These are phyloP conservation scores for Coleophoma cylindrospora DNA, from an alignment of 2,329 filamentous ascomycete genomes.

Conservation along the genomic window DNA sequence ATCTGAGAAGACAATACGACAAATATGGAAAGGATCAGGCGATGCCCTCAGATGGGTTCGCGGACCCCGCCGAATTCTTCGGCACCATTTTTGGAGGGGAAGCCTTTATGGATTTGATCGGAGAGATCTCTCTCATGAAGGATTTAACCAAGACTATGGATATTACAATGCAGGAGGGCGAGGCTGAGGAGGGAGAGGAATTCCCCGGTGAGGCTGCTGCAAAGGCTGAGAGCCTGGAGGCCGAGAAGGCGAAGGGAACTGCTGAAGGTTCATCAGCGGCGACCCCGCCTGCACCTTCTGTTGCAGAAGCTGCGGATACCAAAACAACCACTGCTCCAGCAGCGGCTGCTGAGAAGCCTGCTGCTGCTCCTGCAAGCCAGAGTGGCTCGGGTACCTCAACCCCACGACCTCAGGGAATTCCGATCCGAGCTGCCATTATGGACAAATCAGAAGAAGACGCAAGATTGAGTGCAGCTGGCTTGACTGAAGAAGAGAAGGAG, in stretches of 20 bases:
- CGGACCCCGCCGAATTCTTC: constrained; percentile 96
- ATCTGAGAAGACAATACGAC: constrained; percentile 89
- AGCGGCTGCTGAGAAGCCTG: constrained; percentile 12
- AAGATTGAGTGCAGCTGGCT: constrained; percentile 56
- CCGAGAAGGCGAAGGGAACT: constrained; percentile 23
- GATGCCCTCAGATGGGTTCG: constrained; percentile 85
- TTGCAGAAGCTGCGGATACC: constrained; percentile 14
- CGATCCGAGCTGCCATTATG: constrained; percentile 80
- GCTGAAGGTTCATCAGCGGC: constrained; percentile 5
- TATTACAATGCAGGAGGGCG: constrained; percentile 80
- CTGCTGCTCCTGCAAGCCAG: constrained; percentile 12
- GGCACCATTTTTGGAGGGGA: constrained; percentile 97
- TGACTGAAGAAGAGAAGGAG: constrained; percentile 70
- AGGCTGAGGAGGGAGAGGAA: constrained; percentile 58
- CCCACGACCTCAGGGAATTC: constrained; percentile 45
- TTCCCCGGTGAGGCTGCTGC: constrained; percentile 53
- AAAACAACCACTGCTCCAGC: constrained; percentile 13
- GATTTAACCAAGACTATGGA: constrained; percentile 98
- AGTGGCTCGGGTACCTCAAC: constrained; percentile 34
- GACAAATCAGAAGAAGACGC: constrained; percentile 79
- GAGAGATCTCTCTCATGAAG: constrained; percentile 98
- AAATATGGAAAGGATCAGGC: constrained; percentile 95
- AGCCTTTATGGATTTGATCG: constrained; percentile 93
- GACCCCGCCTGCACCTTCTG: constrained; percentile 12
- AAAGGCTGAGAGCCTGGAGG: constrained; percentile 45